These are phyloP conservation scores for Shiraia bambusicola DNA, from an alignment of 2,329 filamentous ascomycete species.

Conservation along the genomic window DNA sequence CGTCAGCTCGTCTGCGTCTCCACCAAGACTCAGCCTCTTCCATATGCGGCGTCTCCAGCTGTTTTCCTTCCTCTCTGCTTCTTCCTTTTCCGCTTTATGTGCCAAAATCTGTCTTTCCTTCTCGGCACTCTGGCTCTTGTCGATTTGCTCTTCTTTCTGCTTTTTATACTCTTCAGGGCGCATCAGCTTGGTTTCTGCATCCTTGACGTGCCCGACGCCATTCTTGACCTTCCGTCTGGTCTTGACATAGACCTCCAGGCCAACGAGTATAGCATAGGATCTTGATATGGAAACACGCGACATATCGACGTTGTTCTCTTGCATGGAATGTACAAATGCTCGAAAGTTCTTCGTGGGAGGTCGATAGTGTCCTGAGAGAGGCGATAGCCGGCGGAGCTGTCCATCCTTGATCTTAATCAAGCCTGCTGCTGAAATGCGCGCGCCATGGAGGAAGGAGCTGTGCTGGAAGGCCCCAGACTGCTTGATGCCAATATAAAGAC, in stretches of 20 bases:
- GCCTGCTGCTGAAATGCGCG: conserved; percentile 78
- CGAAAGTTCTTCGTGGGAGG: conserved; percentile 82
- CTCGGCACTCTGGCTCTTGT: conserved; percentile 63
- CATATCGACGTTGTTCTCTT: conserved; percentile 76
- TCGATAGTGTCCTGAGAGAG: conserved; percentile 73
- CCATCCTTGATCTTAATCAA: conserved; percentile 84
- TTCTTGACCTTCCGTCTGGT: conserved; percentile 66
- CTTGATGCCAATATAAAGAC: conserved; percentile 88
- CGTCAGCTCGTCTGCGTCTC: conserved; percentile 19
- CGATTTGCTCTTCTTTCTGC: conserved; percentile 51
- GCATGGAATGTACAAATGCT: conserved; percentile 73
- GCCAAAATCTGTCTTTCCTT: conserved; percentile 58
- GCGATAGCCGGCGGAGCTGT: conserved; percentile 71
- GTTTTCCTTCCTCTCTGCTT: conserved; percentile 42
- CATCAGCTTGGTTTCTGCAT: conserved; percentile 61
- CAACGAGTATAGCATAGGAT: conserved; percentile 78
- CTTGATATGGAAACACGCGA: conserved; percentile 75
- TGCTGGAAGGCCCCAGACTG: conserved; percentile 87
- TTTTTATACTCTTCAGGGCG: conserved; percentile 59
- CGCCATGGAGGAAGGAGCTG: conserved; percentile 82
- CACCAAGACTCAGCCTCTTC: conserved; percentile 26
- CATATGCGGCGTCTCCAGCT: conserved; percentile 36
- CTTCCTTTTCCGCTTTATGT: conserved; percentile 48
- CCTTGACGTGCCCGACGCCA: conserved; percentile 52
- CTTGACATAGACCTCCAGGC: conserved; percentile 76